Percentiles rank a stretch among this genome's conserved stretches.
phyloP scores from a whole-genome alignment of 1,139 yeast species.

The Pichia cactophila region DNA sequence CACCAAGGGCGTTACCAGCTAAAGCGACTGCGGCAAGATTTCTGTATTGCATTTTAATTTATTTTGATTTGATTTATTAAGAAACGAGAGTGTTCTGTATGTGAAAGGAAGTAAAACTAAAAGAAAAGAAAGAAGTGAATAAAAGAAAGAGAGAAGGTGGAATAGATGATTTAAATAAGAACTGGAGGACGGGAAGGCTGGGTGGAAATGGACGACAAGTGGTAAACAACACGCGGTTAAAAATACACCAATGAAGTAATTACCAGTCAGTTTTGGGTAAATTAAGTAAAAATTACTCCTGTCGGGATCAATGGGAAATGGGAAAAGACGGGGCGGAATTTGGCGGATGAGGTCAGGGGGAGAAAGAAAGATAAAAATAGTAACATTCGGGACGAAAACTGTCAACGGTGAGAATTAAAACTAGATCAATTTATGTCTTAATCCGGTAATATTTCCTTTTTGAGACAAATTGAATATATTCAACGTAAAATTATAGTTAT shows the following conservation, averaged over 20 bases:
- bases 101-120: not conserved
- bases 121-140: not conserved
- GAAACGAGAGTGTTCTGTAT: not conserved
- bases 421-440: too few relatives aligned
- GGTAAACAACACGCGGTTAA: not conserved
- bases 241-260: not conserved
- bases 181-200: not conserved
- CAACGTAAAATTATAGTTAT: too few relatives aligned
- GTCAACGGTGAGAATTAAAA: too few relatives aligned
- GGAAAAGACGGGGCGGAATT: not conserved
- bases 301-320: not conserved
- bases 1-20: constrained; percentile 48
- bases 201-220: not conserved
- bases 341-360: too few relatives aligned
- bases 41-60: constrained; percentile 26
- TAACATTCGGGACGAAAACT: too few relatives aligned
- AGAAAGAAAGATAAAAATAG: too few relatives aligned
- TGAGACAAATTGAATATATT: too few relatives aligned
- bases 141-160: not conserved
- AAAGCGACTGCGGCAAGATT: constrained; percentile 29
- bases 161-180: not conserved
- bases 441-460: too few relatives aligned
- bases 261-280: not conserved
- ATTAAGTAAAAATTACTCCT: not conserved
- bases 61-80: constrained; percentile 7